Percentiles rank a stretch among this genome's conserved stretches.
phyloP scores from a whole-genome alignment of 202 grass and related monocot genomes.

The Sporobolus alterniflorus region DNA sequence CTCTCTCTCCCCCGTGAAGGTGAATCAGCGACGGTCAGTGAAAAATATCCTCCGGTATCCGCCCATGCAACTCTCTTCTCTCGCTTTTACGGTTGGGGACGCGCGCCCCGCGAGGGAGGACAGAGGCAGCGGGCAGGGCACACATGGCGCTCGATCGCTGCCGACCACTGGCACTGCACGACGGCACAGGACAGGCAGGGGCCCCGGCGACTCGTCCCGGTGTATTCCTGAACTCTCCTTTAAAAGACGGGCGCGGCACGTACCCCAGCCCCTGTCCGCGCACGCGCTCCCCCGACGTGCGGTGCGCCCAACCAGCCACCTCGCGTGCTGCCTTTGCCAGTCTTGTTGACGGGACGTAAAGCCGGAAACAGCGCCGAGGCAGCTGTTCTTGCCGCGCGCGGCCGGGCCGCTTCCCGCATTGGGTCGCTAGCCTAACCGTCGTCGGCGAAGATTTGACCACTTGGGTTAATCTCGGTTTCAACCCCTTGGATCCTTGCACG shows the following conservation, averaged over 20 bases:
- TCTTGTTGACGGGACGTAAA: constrained; percentile 29
- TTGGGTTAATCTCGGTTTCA: background rate
- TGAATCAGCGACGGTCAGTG: background rate
- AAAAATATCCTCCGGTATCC: too few relatives aligned
- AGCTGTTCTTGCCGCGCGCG: background rate
- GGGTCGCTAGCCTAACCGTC: too few relatives aligned
- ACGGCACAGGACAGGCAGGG: background rate
- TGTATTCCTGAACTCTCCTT: too few relatives aligned
- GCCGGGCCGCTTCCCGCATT: background rate
- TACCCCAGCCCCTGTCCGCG: background rate
- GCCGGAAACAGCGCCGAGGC: background rate
- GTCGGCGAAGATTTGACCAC: too few relatives aligned
- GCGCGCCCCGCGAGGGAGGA: constrained; percentile 36
- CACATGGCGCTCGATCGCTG: constrained; percentile 69
- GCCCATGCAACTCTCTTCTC: constrained; percentile 37
- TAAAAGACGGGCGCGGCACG: constrained; percentile 33
- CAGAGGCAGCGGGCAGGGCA: constrained; percentile 5
- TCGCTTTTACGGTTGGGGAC: constrained; percentile 38
- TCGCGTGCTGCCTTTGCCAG: background rate
- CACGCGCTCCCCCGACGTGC: background rate
- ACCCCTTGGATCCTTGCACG: background rate
- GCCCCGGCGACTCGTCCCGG: background rate
- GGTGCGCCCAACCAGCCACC: too few relatives aligned
- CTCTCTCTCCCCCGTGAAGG: background rate
- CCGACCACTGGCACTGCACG: constrained; percentile 16